Conservation (phyloP, 768 basidiomycete species). For the Leccinum variicolor region DNA sequence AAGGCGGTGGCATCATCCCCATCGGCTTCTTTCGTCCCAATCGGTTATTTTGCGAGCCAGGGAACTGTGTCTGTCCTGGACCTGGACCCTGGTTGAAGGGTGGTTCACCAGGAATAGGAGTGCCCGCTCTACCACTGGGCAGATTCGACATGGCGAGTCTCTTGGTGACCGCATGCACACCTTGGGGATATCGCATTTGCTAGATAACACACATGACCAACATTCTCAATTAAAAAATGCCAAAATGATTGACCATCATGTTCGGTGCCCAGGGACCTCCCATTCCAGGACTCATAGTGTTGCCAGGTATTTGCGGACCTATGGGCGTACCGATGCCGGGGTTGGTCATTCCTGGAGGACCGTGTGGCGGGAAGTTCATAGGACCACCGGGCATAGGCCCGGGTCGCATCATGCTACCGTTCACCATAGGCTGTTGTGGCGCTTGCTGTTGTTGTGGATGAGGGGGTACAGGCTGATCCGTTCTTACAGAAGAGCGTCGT, state of each 20-base stretch:
- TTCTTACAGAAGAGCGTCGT: constrained; percentile 45
- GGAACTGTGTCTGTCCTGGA: constrained; percentile 32
- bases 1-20: constrained; percentile 52
- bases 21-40: constrained; percentile 34
- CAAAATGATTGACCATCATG: constrained; percentile 28
- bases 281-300: constrained; percentile 37
- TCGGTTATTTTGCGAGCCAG: constrained; percentile 31
- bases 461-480: constrained; percentile 38
- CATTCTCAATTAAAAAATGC: not conserved
- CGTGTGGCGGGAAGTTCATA: constrained; percentile 34
- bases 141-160: constrained; percentile 28
- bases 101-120: constrained; percentile 43
- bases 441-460: constrained; percentile 32
- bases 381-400: constrained; percentile 32
- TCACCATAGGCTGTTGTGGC: constrained; percentile 38
- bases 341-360: constrained; percentile 30
- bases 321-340: constrained; percentile 30
- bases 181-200: constrained; percentile 34
- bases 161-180: constrained; percentile 36
- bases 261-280: constrained; percentile 25
- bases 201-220: constrained; percentile 15
- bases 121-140: constrained; percentile 36
- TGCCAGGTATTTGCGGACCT: constrained; percentile 31
- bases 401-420: constrained; percentile 39
- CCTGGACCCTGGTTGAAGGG: constrained; percentile 32